phyloP scores from a whole-genome alignment of 2,329 filamentous ascomycete species.

The Bipolaris cookei region DNA sequence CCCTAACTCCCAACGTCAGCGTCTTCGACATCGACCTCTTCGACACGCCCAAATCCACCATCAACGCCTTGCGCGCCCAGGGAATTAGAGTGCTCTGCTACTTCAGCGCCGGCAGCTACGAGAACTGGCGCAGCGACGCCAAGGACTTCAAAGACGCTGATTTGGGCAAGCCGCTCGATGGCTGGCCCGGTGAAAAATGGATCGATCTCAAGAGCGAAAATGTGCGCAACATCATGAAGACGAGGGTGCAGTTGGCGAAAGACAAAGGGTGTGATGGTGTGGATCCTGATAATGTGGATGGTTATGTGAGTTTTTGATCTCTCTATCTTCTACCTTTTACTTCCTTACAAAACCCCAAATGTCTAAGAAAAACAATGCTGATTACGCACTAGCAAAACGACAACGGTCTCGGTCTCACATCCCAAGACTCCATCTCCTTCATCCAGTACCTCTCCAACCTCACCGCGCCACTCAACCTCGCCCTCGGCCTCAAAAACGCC shows the following conservation, averaged over 20 bases:
- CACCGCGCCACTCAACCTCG: slow-evolving; percentile 62
- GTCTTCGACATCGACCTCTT: slow-evolving; percentile 70
- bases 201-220: slow-evolving; percentile 63
- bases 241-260: slow-evolving; percentile 64
- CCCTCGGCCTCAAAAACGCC: slow-evolving; percentile 73
- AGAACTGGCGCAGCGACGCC: slow-evolving; percentile 67
- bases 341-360: too few species aligned
- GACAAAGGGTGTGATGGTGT: slow-evolving; percentile 71
- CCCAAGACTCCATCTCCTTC: slow-evolving; percentile 63
- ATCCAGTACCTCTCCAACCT: slow-evolving; percentile 65
- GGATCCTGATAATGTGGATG: slow-evolving; percentile 75
- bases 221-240: slow-evolving; percentile 69
- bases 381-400: too few species aligned
- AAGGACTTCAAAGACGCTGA: slow-evolving; percentile 62
- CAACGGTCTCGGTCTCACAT: slow-evolving; percentile 66
- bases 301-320: slow-evolving; percentile 57
- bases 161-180: slow-evolving; percentile 64
- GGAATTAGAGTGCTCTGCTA: slow-evolving; percentile 74
- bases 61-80: slow-evolving; percentile 56
- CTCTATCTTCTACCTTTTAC: neutral
- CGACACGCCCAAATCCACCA: slow-evolving; percentile 56
- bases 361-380: neutral
- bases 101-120: slow-evolving; percentile 74
- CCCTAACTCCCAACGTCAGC: slow-evolving; percentile 57
- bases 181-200: slow-evolving; percentile 73